These are phyloP conservation scores for Stromatinia cepivora DNA, from an alignment of 2,329 filamentous ascomycete species.

Conservation along the genomic window DNA sequence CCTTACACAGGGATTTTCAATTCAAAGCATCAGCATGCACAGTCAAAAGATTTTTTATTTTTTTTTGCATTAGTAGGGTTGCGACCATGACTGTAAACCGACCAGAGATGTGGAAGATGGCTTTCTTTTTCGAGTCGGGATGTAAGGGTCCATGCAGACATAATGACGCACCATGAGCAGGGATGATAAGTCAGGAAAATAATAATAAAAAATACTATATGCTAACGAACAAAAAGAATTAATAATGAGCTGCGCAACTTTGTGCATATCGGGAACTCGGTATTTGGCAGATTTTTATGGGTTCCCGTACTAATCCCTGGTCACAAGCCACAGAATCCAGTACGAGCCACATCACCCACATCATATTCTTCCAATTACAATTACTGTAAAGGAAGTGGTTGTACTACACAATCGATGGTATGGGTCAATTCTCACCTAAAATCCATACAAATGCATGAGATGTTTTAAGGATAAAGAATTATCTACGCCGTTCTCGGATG, in stretches of 20 bases:
- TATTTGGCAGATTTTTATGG: not conserved
- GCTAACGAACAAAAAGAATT: not conserved
- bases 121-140: not conserved
- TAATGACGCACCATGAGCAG: constrained; percentile 4
- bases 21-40: constrained; percentile 5
- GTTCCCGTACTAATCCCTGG: not conserved
- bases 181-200: not conserved
- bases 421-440: not conserved
- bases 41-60: not conserved
- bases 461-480: not conserved
- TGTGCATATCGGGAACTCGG: not conserved
- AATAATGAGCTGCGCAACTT: no score
- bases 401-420: not conserved
- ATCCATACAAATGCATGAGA: not conserved
- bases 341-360: constrained; percentile 3
- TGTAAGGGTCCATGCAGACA: constrained; percentile 8
- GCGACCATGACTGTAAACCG: not conserved
- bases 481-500: constrained; percentile 7
- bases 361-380: not conserved
- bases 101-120: not conserved
- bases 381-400: not conserved
- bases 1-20: not conserved
- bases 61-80: not conserved
- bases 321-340: not conserved
- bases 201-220: no score